Percentiles rank a stretch among this genome's conserved stretches.
These are phyloP conservation scores for Boletus vermiculosoides DNA, from an alignment of 768 basidiomycete genomes.

Conservation along the genomic window DNA sequence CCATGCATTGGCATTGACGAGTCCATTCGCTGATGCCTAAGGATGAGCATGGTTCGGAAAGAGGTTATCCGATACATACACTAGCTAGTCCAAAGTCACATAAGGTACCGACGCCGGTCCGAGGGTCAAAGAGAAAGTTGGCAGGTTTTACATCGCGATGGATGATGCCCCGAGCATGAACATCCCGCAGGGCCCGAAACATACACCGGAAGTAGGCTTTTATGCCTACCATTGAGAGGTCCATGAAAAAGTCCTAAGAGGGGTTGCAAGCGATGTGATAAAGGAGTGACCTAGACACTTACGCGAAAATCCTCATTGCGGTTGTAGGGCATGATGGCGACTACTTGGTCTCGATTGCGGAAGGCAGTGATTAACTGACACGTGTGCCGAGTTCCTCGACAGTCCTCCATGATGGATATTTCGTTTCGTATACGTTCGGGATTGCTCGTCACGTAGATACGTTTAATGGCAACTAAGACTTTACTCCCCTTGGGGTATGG, in stretches of 20 bases:
- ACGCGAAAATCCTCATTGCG: slow-evolving; percentile 92
- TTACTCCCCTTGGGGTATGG: slow-evolving; percentile 43
- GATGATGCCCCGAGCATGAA: slow-evolving; percentile 82
- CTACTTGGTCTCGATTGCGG: slow-evolving; percentile 86
- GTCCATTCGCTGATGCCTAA: slow-evolving; percentile 52
- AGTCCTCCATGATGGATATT: slow-evolving; percentile 83
- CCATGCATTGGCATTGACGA: slow-evolving; percentile 42
- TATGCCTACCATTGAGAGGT: slow-evolving; percentile 71
- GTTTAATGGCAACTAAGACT: slow-evolving; percentile 89
- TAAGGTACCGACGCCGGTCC: slow-evolving; percentile 77
- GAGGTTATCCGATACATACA: slow-evolving; percentile 44
- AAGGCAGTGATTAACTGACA: slow-evolving; percentile 96
- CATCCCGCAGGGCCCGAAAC: slow-evolving; percentile 85
- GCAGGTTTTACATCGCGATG: slow-evolving; percentile 98
- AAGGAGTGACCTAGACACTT: slow-evolving; percentile 32
- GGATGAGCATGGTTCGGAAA: slow-evolving; percentile 4
- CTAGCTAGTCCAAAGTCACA: slow-evolving; percentile 97
- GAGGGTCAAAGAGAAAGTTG: slow-evolving; percentile 92
- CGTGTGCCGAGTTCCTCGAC: slow-evolving; percentile 80
- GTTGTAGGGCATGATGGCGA: slow-evolving; percentile 92
- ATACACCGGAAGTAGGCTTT: slow-evolving; percentile 89
- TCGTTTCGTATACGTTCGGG: slow-evolving; percentile 93
- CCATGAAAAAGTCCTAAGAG: slow-evolving; percentile 71
- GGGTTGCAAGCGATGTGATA: slow-evolving; percentile 5
- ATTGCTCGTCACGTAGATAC: slow-evolving; percentile 95